A percentile compares a stretch with the other conserved stretches of the same genome.
These are phyloP conservation scores for Myriangium duriaei DNA, from an alignment of 2,329 filamentous ascomycete genomes.

Conservation along the genomic window DNA sequence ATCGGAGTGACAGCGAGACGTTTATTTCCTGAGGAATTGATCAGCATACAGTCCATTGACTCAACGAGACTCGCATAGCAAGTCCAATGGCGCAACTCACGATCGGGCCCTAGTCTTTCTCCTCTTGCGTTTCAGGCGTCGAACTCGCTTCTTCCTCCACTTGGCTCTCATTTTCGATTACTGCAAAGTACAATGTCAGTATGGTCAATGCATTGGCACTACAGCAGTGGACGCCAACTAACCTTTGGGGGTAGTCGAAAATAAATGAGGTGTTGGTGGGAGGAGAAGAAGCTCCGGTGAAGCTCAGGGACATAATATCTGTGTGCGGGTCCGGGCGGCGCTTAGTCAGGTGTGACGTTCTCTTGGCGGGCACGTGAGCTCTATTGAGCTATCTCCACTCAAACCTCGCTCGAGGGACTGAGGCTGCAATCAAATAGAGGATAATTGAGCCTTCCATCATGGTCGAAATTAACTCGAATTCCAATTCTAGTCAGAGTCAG, in stretches of 20 bases:
- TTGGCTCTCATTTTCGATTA: constrained; percentile 71
- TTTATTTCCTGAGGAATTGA: constrained; percentile 28
- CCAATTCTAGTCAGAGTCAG: too few relatives aligned
- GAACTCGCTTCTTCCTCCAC: constrained; percentile 99
- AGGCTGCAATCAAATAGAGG: too few relatives aligned
- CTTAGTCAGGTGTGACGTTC: too few relatives aligned
- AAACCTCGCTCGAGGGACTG: too few relatives aligned
- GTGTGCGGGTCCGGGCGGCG: constrained; percentile 12
- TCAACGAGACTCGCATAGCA: not conserved
- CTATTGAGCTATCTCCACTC: too few relatives aligned
- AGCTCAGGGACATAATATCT: constrained; percentile 13
- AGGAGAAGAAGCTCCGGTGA: constrained; percentile 16
- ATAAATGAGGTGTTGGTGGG: constrained; percentile 30
- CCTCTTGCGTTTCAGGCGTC: constrained; percentile 98
- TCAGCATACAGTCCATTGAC: constrained; percentile 12
- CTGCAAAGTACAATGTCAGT: constrained; percentile 12
- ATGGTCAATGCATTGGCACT: not conserved
- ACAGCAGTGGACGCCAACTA: constrained; percentile 12
- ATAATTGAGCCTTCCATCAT: too few relatives aligned
- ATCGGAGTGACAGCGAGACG: constrained; percentile 29
- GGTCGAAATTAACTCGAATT: too few relatives aligned
- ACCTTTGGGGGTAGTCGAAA: constrained; percentile 31
- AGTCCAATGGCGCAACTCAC: constrained; percentile 45
- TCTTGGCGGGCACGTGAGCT: too few relatives aligned
- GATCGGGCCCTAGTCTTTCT: constrained; percentile 98